Conservation (phyloP, 768 basidiomycete species). For the Tricholoma bakamatsutake region DNA sequence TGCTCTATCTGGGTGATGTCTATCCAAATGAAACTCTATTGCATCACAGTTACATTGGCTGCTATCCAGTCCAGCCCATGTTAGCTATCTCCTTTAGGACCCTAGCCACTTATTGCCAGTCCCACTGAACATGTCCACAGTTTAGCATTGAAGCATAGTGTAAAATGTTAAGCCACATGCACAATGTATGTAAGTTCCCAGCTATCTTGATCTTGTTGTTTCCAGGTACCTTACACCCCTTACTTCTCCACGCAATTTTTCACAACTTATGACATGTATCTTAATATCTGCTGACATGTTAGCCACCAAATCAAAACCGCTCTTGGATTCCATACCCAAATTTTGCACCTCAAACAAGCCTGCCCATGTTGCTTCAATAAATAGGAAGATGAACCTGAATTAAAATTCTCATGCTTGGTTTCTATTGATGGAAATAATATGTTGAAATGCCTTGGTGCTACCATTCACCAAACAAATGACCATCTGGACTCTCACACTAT, state of each 20-base stretch:
- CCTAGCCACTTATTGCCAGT: slow-evolving; percentile 4
- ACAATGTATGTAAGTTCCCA: slow-evolving; percentile 5
- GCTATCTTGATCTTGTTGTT: neutral
- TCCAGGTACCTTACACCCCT: neutral
- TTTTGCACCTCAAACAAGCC: neutral
- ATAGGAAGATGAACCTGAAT: neutral
- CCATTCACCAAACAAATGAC: neutral
- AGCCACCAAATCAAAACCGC: neutral
- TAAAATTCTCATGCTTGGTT: neutral
- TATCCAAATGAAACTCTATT: too few relatives aligned
- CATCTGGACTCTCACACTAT: neutral
- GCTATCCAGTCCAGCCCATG: too few relatives aligned
- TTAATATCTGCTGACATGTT: slow-evolving; percentile 1
- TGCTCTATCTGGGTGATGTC: neutral
- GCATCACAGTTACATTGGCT: too few relatives aligned
- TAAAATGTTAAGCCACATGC: neutral
- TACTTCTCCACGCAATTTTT: neutral
- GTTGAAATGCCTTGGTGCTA: neutral
- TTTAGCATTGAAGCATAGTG: neutral
- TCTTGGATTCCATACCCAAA: neutral
- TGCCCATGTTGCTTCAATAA: neutral
- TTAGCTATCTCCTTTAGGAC: neutral
- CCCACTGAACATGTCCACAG: slow-evolving; percentile 6
- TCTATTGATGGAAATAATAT: neutral
- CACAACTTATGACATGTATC: neutral